Percentiles rank a stretch among this genome's conserved stretches.
These are phyloP conservation scores for Biscogniauxia sp. DNA, from an alignment of 2,329 filamentous ascomycete genomes.

Conservation along the genomic window DNA sequence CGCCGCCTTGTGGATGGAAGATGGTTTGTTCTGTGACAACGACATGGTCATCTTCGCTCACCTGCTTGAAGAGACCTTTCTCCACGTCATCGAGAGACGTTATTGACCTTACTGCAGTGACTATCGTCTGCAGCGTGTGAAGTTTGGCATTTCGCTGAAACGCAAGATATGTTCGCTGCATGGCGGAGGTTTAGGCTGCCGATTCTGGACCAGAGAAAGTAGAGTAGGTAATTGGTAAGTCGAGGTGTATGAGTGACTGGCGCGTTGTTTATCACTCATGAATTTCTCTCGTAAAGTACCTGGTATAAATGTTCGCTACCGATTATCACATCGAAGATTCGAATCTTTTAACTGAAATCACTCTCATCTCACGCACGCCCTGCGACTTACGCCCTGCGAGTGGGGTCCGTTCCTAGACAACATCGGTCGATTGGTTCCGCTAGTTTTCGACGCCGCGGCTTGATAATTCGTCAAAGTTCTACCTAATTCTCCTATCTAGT, in stretches of 20 bases:
- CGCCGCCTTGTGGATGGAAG: conserved; percentile 73
- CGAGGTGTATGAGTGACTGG: background rate
- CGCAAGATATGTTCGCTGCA: conserved; percentile 42
- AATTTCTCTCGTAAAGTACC: background rate
- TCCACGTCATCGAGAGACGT: conserved; percentile 49
- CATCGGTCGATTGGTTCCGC: background rate
- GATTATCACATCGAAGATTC: background rate
- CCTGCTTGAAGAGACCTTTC: conserved; percentile 57
- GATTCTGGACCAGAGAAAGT: background rate
- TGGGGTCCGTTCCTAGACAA: background rate
- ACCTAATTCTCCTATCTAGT: background rate
- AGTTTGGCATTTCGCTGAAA: conserved; percentile 35
- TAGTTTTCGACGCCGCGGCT: background rate
- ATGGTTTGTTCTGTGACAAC: conserved; percentile 65
- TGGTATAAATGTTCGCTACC: background rate
- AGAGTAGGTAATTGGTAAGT: background rate
- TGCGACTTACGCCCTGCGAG: background rate
- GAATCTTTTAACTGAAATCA: background rate
- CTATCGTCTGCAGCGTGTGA: conserved; percentile 27
- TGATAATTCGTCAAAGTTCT: background rate
- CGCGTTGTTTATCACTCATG: too few relatives aligned
- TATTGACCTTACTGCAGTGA: conserved; percentile 47
- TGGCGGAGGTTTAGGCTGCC: conserved; percentile 8
- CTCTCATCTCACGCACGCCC: background rate
- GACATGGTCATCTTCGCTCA: conserved; percentile 49